Conservation (phyloP, 2,329 filamentous ascomycete species). For the Aspergillus thermomutatus region DNA sequence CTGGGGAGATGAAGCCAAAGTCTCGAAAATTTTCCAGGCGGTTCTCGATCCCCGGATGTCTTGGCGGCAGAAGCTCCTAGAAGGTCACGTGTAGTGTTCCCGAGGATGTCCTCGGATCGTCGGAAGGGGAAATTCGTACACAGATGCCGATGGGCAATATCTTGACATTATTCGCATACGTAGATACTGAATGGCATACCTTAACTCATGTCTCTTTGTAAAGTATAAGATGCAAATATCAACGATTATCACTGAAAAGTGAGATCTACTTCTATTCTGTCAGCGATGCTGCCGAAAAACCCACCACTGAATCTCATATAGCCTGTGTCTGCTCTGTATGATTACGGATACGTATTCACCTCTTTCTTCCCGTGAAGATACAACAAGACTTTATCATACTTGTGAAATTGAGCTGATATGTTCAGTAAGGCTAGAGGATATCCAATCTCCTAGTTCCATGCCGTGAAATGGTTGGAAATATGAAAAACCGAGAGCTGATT, state of each 20-base stretch:
- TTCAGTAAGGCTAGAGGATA: not conserved
- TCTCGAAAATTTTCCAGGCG: conserved; percentile 42
- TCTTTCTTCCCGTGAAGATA: not conserved
- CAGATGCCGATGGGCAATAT: not conserved
- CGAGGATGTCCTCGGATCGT: conserved; percentile 26
- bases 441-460: not conserved
- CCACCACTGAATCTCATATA: not conserved
- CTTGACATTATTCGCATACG: not conserved
- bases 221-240: no score
- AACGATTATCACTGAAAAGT: not conserved
- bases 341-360: not conserved
- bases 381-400: not conserved
- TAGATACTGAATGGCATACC: no score
- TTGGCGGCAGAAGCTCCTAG: conserved; percentile 43
- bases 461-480: not conserved
- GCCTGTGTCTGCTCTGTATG: not conserved
- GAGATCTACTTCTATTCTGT: not conserved
- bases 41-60: conserved; percentile 41
- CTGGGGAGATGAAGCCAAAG: conserved; percentile 36
- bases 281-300: not conserved
- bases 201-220: no score
- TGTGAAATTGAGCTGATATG: not conserved
- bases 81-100: conserved; percentile 36
- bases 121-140: conserved; percentile 11
- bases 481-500: not conserved